Conservation (phyloP, 2,329 filamentous ascomycete genomes). For the Botrytis tulipae region DNA sequence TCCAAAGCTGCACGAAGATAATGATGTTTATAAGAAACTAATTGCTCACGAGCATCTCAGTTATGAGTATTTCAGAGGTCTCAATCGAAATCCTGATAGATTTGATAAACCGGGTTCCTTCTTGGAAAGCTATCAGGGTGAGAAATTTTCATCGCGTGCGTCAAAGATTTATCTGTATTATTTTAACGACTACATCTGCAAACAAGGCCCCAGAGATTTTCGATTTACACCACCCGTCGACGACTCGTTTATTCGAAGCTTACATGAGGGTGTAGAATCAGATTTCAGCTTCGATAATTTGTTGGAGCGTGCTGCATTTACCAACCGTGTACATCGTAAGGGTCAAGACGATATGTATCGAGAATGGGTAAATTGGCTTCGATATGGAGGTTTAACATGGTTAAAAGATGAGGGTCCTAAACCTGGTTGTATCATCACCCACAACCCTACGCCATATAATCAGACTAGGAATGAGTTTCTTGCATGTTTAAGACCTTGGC, state of each 20-base stretch:
- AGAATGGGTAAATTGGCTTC: not conserved
- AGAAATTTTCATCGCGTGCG: not conserved
- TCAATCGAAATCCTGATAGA: not conserved
- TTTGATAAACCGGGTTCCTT: not conserved
- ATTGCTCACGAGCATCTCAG: not conserved
- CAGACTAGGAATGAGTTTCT: not conserved
- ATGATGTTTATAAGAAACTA: not conserved
- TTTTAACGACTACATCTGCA: not conserved
- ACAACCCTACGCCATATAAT: not conserved
- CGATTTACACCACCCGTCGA: not conserved
- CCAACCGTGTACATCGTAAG: no score
- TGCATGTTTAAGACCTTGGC: rapidly evolving
- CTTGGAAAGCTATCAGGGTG: no score
- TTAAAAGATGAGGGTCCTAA: not conserved
- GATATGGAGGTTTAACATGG: not conserved
- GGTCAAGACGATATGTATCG: not conserved
- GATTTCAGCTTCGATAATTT: not conserved
- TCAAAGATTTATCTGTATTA: not conserved
- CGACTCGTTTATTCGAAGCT: no score
- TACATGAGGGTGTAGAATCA: no score
- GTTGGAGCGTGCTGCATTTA: not conserved
- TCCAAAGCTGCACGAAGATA: not conserved
- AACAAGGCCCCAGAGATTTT: not conserved
- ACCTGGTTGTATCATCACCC: not conserved
- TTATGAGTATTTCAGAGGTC: not conserved